A percentile compares a stretch with the other conserved stretches of the same genome.
Conservation (phyloP, 257 asterid species). For the Buddleja alternifolia region DNA sequence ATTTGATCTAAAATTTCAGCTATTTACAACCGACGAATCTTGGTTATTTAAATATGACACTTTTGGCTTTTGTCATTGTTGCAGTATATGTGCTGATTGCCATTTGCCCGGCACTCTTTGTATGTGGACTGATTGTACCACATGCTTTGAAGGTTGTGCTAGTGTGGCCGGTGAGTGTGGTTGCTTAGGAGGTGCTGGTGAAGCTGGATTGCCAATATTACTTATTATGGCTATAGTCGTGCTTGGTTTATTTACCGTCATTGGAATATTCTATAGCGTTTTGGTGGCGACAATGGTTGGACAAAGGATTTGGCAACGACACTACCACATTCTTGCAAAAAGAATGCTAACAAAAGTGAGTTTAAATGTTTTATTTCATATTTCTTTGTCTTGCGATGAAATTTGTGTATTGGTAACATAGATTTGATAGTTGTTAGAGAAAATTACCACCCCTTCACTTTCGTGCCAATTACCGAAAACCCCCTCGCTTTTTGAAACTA, state of each 20-base stretch:
- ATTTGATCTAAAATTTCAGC: not conserved
- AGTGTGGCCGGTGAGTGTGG: conserved; percentile 84
- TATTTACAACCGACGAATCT: not conserved
- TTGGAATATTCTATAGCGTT: conserved; percentile 88
- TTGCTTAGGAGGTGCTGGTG: conserved; percentile 96
- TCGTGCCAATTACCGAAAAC: too few relatives aligned
- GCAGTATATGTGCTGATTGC: conserved; percentile 94
- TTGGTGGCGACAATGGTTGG: conserved; percentile 96
- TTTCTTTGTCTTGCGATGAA: not conserved
- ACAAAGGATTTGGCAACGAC: conserved; percentile 98
- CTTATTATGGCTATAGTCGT: conserved; percentile 76
- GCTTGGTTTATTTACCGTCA: conserved; percentile 83
- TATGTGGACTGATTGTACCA: conserved; percentile 98
- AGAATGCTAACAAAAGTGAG: conserved; percentile 93
- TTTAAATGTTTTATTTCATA: conserved; percentile 10
- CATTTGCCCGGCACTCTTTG: conserved; percentile 98
- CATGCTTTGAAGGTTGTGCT: conserved; percentile 93
- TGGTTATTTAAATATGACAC: not conserved
- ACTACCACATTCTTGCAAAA: conserved; percentile 94
- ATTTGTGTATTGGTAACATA: too few relatives aligned
- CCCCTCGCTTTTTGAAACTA: too few relatives aligned
- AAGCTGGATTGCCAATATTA: conserved; percentile 88
- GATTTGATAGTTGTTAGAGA: too few relatives aligned
- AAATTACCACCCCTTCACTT: too few relatives aligned
- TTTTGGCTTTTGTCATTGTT: conserved; percentile 4